Evolutionary conservation across 495 filamentous ascomycete genomes (phyloP).

Genomic region (Aspergillus steynii): DNA sequence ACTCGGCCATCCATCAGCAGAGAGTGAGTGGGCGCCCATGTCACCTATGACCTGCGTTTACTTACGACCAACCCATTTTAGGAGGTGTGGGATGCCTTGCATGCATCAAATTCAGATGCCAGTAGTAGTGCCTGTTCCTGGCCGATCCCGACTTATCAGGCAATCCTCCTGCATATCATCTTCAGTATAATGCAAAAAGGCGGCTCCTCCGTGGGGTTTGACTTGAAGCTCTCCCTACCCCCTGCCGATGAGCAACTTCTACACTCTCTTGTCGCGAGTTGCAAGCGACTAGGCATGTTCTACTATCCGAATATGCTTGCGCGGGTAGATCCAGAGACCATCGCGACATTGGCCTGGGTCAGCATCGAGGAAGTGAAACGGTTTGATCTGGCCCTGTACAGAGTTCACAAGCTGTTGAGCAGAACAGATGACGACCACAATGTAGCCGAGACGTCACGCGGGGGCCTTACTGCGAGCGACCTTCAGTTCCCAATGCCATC

Average conservation of each 20-base stretch:
- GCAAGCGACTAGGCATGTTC: conserved; percentile 31
- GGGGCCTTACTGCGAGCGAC: conserved; percentile 18
- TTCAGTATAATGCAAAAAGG: conserved; percentile 18
- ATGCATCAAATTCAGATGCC: conserved; percentile 19
- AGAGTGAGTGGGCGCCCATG: conserved; percentile 15
- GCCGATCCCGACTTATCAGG: conserved; percentile 36
- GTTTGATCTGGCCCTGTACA: conserved; percentile 31
- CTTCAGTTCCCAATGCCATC: conserved; percentile 32
- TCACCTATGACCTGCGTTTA: neutral
- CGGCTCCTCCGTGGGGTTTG: conserved; percentile 9
- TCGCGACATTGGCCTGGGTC: conserved; percentile 23
- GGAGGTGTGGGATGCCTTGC: conserved; percentile 35
- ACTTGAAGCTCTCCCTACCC: conserved; percentile 21
- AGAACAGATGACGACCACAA: neutral
- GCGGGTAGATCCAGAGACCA: conserved; percentile 13
- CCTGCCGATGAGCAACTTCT: conserved; percentile 19
- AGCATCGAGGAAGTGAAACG: conserved; percentile 33
- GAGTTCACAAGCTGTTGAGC: conserved; percentile 18
- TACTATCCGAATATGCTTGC: conserved; percentile 31
- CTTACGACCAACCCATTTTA: conserved; percentile 10
- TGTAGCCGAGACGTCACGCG: neutral
- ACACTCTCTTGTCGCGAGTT: conserved; percentile 24
- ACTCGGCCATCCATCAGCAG: conserved; percentile 27
- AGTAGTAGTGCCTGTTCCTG: conserved; percentile 19
- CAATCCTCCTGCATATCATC: conserved; percentile 33